A percentile compares a stretch with the other conserved stretches of the same genome.
Evolutionary conservation across 2,329 filamentous ascomycete species (phyloP).

Genomic region (Calonectria multiphialidica): DNA sequence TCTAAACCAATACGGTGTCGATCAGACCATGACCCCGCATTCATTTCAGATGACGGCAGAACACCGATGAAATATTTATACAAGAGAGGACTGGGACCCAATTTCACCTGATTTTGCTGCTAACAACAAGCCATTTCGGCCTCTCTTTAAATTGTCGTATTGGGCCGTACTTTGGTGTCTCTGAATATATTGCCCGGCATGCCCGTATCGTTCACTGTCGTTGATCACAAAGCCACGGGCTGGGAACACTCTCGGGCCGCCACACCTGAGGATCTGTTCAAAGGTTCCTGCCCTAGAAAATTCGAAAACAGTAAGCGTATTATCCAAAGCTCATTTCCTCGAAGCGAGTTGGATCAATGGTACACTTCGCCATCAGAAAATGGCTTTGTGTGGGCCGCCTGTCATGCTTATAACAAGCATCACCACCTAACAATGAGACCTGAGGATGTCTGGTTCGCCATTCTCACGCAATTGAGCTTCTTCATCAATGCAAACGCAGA

Average conservation of each 20-base stretch:
- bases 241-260: background rate
- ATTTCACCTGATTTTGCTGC: too few relatives aligned
- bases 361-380: constrained; percentile 40
- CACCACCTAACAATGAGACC: constrained; percentile 61
- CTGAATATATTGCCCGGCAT: background rate
- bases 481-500: constrained; percentile 61
- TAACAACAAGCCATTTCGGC: too few relatives aligned
- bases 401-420: constrained; percentile 57
- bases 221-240: background rate
- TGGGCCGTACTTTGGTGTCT: too few relatives aligned
- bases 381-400: constrained; percentile 53
- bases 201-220: background rate
- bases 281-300: background rate
- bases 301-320: background rate
- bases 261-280: background rate
- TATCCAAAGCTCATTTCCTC: constrained; percentile 1
- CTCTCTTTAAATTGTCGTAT: too few relatives aligned
- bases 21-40: too few relatives aligned
- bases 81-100: too few relatives aligned
- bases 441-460: constrained; percentile 66
- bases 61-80: too few relatives aligned
- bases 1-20: too few relatives aligned
- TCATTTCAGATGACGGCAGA: too few relatives aligned
- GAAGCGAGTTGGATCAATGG: background rate
- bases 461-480: constrained; percentile 60